Base-by-base conservation (phyloP, 2,329 filamentous ascomycete species). In the Monosporascus cannonballus region DNA sequence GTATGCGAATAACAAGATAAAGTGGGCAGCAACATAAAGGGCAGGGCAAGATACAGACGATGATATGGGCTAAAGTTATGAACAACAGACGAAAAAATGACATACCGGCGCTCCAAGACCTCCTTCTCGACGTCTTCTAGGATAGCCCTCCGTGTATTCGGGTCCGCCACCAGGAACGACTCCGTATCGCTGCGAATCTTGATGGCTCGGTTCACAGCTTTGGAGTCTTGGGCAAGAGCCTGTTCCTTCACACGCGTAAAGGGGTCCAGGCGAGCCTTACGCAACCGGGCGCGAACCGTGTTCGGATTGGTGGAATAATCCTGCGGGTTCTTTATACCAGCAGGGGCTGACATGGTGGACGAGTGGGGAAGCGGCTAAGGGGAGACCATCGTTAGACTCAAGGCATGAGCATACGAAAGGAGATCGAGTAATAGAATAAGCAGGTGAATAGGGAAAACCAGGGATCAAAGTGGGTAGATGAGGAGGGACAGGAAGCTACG, bases 281-380 rank as follows among this genome's bases (percentile, higher is more conserved):
- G 64, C 4, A 30, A 37, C 4, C 61, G 59, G 3, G 57, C 59
- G 6, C 61, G 58, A 14, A 63, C 17, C 0, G 63, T 65, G 48
- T 63, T 59, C 3, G 49, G 53, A 39, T 67, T 66, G 0, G 52
- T 63, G 0, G 61, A 65, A 51, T 66, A 66, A 37, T 63, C 54
- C 30, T 48, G 27, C 11, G 58, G 50, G 2, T 39, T 47, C 39
- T 61, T 64, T 6, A 24, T 47, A 34, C 9, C 14, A 53, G 41
- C 47, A 18, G 48, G 11, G 6, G 36, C n/a, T 48, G 53, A 53
- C 15, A n/a, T 48, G 14, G 11, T 24, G 53, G 54, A 24, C 55
- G 30, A 22, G 53, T 53, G 14, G 49, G 14, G 50, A 48, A 48
- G 37, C 36, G 54, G 47, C 22, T 50, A 38, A 46, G 52, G 42